phyloP scores from a whole-genome alignment of 345 rosid genomes.

The Corymbia maculata region DNA sequence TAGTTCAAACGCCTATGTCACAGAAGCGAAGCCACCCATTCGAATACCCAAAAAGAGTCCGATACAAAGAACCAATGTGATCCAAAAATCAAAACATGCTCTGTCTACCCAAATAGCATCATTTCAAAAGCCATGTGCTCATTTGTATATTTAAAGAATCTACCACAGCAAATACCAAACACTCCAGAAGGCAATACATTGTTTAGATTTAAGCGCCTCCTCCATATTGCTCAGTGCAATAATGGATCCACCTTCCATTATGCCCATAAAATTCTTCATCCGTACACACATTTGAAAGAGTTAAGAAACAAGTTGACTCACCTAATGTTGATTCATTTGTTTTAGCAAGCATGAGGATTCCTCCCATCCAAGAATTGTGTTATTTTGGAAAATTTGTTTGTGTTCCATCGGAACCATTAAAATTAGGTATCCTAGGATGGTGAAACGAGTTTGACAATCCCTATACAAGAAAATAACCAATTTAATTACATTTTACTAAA shows the following conservation, averaged over 20 bases:
- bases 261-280: conserved; percentile 95
- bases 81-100: neutral
- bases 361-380: too few relatives aligned
- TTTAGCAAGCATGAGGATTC: neutral
- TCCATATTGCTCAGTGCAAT: conserved; percentile 79
- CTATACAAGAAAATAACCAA: too few relatives aligned
- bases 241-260: conserved; percentile 84
- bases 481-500: too few relatives aligned
- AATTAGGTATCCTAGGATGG: too few relatives aligned
- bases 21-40: neutral
- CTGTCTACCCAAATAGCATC: neutral
- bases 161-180: neutral
- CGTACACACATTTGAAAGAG: conserved; percentile 89
- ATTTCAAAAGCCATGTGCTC: neutral
- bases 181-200: too few relatives aligned
- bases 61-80: neutral
- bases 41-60: neutral
- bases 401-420: too few relatives aligned
- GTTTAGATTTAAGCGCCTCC: too few relatives aligned
- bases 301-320: conserved; percentile 91
- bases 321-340: conserved; percentile 28
- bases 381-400: too few relatives aligned
- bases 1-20: conserved; percentile 58
- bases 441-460: too few relatives aligned
- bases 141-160: neutral